Conservation (phyloP, 306 rosid genomes). For the Canavalia gladiata region DNA sequence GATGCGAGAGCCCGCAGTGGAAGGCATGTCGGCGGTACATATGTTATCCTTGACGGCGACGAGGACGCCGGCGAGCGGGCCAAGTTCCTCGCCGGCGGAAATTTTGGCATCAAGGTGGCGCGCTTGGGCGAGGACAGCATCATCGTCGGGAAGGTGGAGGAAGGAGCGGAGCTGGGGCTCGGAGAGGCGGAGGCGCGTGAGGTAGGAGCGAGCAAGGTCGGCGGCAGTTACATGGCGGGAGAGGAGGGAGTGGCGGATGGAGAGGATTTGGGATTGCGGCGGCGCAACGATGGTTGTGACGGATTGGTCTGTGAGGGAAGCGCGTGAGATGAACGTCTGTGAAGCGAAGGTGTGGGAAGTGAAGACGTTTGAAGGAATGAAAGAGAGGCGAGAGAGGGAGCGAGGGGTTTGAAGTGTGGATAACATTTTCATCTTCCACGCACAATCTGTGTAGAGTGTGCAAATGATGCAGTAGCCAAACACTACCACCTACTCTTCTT, state of each 20-base stretch:
- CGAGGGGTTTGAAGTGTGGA: constrained; percentile 85
- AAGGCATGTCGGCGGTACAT: constrained; percentile 90
- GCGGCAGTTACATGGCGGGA: constrained; percentile 72
- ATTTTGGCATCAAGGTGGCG: constrained; percentile 62
- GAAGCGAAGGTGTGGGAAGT: constrained; percentile 47
- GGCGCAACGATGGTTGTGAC: constrained; percentile 42
- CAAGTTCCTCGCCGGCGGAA: constrained; percentile 65
- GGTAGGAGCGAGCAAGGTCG: constrained; percentile 69
- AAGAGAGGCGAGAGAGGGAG: constrained; percentile 63
- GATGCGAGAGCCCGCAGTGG: constrained; percentile 86
- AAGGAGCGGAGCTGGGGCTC: constrained; percentile 84
- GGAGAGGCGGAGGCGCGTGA: constrained; percentile 71
- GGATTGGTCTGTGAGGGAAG: constrained; percentile 64
- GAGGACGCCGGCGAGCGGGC: constrained; percentile 86
- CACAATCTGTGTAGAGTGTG: neutral
- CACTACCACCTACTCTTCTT: neutral
- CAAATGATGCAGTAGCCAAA: too few species aligned
- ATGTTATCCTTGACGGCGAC: constrained; percentile 95
- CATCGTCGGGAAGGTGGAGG: constrained; percentile 75
- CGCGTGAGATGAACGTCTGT: constrained; percentile 56
- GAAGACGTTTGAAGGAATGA: constrained; percentile 47
- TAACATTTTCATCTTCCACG: constrained; percentile 59
- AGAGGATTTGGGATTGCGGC: constrained; percentile 80
- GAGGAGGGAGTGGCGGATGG: constrained; percentile 80
- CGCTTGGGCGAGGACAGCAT: constrained; percentile 62